phyloP scores from a whole-genome alignment of 257 asterid species.

The Nicotiana sylvestris region DNA sequence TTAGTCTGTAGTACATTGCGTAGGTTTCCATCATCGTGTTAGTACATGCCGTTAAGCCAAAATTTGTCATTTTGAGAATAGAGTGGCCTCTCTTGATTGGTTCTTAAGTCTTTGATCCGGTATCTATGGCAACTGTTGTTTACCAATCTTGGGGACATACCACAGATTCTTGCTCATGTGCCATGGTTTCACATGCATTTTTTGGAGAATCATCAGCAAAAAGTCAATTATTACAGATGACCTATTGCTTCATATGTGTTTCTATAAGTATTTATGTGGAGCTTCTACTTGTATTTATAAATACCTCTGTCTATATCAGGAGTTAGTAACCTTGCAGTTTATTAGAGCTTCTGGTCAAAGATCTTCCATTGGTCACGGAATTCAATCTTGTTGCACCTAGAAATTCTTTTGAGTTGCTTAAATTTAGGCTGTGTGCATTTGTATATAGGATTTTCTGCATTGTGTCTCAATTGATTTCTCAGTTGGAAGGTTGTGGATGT shows the following conservation, averaged over 20 bases:
- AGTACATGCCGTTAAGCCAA: not conserved
- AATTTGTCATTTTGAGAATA: not conserved
- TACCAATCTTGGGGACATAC: not conserved
- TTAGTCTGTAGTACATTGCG: not conserved
- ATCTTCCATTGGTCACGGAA: not conserved
- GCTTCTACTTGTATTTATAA: not conserved
- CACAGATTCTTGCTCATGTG: not conserved
- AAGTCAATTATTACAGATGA: not conserved
- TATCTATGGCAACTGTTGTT: not conserved
- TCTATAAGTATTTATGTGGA: not conserved
- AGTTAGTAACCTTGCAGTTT: not conserved
- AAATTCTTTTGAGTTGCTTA: not conserved
- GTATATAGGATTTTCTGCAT: not conserved
- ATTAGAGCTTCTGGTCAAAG: not conserved
- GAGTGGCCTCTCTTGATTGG: not conserved
- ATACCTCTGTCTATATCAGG: not conserved
- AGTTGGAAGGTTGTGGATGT: not conserved
- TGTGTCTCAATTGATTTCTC: not conserved
- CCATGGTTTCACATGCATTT: not conserved
- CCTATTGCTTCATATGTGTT: not conserved
- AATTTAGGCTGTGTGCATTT: not conserved
- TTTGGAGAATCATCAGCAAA: not conserved
- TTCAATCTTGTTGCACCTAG: slow-evolving; percentile 3
- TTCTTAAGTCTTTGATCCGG: not conserved
- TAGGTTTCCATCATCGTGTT: not conserved